These are phyloP conservation scores for Gastrolobium villosum DNA, from an alignment of 306 rosid species.

Conservation along the genomic window DNA sequence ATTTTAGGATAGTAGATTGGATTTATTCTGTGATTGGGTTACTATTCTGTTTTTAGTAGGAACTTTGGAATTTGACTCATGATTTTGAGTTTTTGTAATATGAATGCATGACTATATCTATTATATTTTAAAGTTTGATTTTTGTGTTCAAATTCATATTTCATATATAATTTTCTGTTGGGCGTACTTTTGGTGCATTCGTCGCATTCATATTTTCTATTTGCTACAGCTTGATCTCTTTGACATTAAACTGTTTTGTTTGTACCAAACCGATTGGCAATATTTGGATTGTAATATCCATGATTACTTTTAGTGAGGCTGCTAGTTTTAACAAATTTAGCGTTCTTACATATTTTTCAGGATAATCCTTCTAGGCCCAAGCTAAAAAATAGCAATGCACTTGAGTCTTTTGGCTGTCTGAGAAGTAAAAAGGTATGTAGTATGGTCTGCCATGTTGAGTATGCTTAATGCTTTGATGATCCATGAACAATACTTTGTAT, in stretches of 20 bases:
- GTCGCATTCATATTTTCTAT: constrained; percentile 21
- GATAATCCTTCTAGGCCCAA: constrained; percentile 53
- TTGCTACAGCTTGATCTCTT: neutral
- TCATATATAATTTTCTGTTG: constrained; percentile 10
- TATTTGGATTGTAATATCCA: constrained; percentile 3
- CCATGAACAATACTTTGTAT: neutral
- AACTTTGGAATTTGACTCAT: neutral
- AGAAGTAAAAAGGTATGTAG: constrained; percentile 57
- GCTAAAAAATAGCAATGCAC: constrained; percentile 46
- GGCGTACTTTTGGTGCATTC: neutral
- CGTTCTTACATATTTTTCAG: constrained; percentile 55
- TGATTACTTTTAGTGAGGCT: constrained; percentile 20
- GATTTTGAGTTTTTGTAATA: neutral
- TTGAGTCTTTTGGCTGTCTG: constrained; percentile 58
- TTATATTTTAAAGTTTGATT: neutral
- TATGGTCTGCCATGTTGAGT: constrained; percentile 16
- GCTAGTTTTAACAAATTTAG: neutral
- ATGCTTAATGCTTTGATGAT: constrained; percentile 12
- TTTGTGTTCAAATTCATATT: neutral
- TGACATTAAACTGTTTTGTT: neutral
- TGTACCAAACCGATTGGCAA: neutral
- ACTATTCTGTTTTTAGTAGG: neutral
- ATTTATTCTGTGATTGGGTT: neutral
- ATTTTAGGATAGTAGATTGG: constrained; percentile 4
- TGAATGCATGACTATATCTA: constrained; percentile 10